Evolutionary conservation across 768 basidiomycete genomes (phyloP).

Genomic region (Roridomyces roridus): DNA sequence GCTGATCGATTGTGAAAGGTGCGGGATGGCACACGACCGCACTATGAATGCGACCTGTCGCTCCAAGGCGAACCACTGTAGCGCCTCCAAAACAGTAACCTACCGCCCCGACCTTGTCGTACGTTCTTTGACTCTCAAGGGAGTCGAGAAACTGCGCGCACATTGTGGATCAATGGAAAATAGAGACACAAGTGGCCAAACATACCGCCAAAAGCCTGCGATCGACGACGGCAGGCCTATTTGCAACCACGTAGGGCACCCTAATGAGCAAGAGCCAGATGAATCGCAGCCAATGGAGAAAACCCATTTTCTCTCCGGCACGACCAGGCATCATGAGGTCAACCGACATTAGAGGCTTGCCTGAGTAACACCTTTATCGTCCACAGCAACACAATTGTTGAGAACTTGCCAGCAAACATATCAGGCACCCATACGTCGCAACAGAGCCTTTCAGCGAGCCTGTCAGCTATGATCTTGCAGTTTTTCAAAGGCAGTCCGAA

Average conservation of each 20-base stretch:
- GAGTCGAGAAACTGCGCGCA: constrained; percentile 38
- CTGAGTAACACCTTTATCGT: constrained; percentile 25
- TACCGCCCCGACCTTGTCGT: constrained; percentile 47
- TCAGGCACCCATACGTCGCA: constrained; percentile 69
- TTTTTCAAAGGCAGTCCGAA: constrained; percentile 60
- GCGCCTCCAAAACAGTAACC: constrained; percentile 53
- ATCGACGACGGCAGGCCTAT: constrained; percentile 39
- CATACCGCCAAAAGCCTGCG: constrained; percentile 31
- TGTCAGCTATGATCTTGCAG: constrained; percentile 59
- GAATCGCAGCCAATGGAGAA: constrained; percentile 38
- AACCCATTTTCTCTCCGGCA: constrained; percentile 38
- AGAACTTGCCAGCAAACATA: constrained; percentile 52
- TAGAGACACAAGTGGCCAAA: background rate
- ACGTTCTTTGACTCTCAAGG: constrained; percentile 43
- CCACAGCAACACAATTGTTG: too few species aligned
- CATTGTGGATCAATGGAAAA: background rate
- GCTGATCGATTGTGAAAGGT: constrained; percentile 36
- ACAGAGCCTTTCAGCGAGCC: constrained; percentile 44
- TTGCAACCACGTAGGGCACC: constrained; percentile 38
- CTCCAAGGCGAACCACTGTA: constrained; percentile 42
- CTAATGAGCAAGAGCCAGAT: constrained; percentile 31
- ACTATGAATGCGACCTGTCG: constrained; percentile 42
- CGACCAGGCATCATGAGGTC: constrained; percentile 37
- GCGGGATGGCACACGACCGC: constrained; percentile 51
- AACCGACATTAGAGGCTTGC: constrained; percentile 36